Conservation (phyloP, 352 stramenopile species). For the Pythium chondricola region DNA sequence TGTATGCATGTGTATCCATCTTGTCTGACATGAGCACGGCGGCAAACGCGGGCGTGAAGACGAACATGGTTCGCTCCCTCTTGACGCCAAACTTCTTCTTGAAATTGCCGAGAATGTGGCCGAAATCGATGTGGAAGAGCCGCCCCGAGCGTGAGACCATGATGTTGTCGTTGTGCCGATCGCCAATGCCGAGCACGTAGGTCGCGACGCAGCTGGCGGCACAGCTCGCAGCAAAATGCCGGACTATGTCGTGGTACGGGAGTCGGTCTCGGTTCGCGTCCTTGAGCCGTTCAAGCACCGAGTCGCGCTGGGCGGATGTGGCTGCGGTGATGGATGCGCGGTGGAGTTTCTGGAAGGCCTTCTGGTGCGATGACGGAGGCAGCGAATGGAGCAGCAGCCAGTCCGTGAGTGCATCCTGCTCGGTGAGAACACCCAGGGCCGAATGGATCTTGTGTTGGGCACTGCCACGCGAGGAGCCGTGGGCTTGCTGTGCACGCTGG, state of each 20-base stretch:
- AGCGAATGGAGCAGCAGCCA: constrained; percentile 20
- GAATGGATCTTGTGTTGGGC: constrained; percentile 24
- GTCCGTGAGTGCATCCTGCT: constrained; percentile 20
- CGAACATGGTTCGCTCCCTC: constrained; percentile 23
- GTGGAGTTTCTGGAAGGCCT: constrained; percentile 14
- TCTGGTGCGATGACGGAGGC: constrained; percentile 2
- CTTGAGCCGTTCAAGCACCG: constrained; percentile 2
- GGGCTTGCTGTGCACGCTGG: constrained; percentile 8
- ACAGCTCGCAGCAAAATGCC: constrained; percentile 26
- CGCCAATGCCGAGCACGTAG: constrained; percentile 50
- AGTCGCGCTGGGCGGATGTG: background rate
- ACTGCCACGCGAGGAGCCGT: constrained; percentile 17
- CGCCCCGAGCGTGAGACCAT: constrained; percentile 29
- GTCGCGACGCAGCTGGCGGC: constrained; percentile 33
- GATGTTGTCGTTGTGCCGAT: constrained; percentile 58
- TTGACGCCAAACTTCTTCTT: constrained; percentile 28
- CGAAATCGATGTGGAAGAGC: constrained; percentile 43
- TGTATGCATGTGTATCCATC: background rate
- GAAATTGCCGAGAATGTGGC: constrained; percentile 34
- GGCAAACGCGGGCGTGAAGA: constrained; percentile 24
- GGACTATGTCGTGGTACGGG: constrained; percentile 13
- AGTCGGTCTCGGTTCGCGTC: constrained; percentile 2
- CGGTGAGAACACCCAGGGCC: constrained; percentile 18
- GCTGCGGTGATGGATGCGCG: constrained; percentile 2
- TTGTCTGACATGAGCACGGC: constrained; percentile 21